Evolutionary conservation across 1,284 basidiomycete genomes (phyloP).

Genomic region (Melampsora americana): DNA sequence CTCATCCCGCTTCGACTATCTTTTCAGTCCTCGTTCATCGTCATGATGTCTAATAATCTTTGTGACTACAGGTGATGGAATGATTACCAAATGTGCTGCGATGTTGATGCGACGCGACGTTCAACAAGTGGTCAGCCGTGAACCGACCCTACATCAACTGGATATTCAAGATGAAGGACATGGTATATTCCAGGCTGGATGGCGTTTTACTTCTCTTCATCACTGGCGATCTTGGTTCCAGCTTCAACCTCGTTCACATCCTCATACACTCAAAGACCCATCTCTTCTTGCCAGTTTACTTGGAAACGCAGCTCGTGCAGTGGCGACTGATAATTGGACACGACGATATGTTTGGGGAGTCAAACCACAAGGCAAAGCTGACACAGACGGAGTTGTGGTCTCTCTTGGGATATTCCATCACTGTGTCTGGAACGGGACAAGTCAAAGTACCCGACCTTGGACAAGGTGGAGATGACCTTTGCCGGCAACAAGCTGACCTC

Average conservation of each 20-base stretch:
- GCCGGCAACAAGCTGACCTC: conserved; percentile 48
- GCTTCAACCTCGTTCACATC: conserved; percentile 16
- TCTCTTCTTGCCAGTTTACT: conserved; percentile 46
- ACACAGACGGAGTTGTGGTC: conserved; percentile 33
- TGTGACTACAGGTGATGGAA: conserved; percentile 47
- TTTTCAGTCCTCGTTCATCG: conserved; percentile 45
- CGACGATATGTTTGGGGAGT: conserved; percentile 49
- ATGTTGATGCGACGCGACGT: conserved; percentile 45
- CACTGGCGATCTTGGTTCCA: conserved; percentile 48
- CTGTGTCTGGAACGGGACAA: background rate
- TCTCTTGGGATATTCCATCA: conserved; percentile 8
- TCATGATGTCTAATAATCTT: background rate
- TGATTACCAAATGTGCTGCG: conserved; percentile 49
- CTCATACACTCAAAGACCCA: conserved; percentile 34
- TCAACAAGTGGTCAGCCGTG: conserved; percentile 46
- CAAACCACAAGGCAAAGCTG: conserved; percentile 43
- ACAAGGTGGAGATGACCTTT: conserved; percentile 49
- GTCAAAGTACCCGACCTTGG: background rate
- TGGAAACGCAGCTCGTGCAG: conserved; percentile 47
- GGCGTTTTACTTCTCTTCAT: conserved; percentile 49
- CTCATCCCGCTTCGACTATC: background rate
- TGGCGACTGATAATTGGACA: conserved; percentile 49
- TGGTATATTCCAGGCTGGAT: conserved; percentile 50
- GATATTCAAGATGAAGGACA: conserved; percentile 50
- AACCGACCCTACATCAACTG: conserved; percentile 49